A percentile compares a stretch with the other conserved stretches of the same genome.
Evolutionary conservation across 2,329 filamentous ascomycete species (phyloP).

Genomic region (Hymenoscyphus salicellus): DNA sequence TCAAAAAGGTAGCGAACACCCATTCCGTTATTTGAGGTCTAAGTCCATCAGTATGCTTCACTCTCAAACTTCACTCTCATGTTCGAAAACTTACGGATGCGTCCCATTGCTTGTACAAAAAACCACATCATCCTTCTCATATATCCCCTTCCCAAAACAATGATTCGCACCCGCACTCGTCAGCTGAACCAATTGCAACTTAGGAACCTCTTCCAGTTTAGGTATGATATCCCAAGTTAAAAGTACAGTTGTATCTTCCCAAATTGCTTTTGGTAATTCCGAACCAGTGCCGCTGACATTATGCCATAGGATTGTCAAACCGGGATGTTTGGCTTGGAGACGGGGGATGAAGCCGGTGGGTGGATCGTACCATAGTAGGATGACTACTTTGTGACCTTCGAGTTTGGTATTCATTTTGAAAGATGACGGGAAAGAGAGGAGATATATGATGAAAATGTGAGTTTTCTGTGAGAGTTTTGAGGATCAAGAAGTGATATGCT

Average conservation of each 20-base stretch:
- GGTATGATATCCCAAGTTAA: constrained; percentile 36
- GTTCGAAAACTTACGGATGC: constrained; percentile 40
- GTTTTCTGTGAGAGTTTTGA: neutral
- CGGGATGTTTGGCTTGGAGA: constrained; percentile 38
- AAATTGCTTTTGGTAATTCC: constrained; percentile 31
- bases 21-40: constrained; percentile 43
- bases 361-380: constrained; percentile 38
- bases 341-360: constrained; percentile 38
- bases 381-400: constrained; percentile 41
- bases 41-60: neutral
- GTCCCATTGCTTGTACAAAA: constrained; percentile 44
- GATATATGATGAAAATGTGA: neutral
- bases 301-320: constrained; percentile 40
- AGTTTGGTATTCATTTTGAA: constrained; percentile 24
- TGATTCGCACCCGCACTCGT: constrained; percentile 44
- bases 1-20: constrained; percentile 40
- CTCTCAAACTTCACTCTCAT: neutral
- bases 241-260: constrained; percentile 44
- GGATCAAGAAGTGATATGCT: neutral
- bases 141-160: constrained; percentile 40
- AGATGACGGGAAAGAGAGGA: neutral
- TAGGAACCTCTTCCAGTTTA: constrained; percentile 33
- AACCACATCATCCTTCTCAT: constrained; percentile 36
- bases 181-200: constrained; percentile 46
- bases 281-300: constrained; percentile 13